A percentile compares a stretch with the other conserved stretches of the same genome.
Conservation (phyloP, 345 rosid genomes). For the Murraya paniculata region DNA sequence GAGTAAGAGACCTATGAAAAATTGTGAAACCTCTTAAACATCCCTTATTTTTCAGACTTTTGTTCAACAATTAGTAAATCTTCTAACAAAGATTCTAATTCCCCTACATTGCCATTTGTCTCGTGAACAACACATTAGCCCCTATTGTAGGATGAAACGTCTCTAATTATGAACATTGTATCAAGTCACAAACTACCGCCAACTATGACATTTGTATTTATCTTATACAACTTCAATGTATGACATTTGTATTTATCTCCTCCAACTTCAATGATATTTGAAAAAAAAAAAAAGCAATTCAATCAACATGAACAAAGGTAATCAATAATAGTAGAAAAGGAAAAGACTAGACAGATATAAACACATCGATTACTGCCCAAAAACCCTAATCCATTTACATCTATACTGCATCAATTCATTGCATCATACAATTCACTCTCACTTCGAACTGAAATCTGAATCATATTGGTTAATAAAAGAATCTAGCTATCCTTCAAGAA, state of each 20-base stretch:
- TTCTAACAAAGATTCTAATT: neutral
- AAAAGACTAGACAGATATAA: neutral
- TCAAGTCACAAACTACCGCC: neutral
- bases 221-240: neutral
- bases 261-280: neutral
- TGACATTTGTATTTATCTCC: neutral
- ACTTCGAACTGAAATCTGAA: neutral
- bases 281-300: neutral
- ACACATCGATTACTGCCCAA: neutral
- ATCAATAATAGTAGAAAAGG: neutral
- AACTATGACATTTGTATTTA: neutral
- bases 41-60: neutral
- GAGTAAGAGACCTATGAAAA: neutral
- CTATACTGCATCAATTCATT: neutral
- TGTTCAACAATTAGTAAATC: neutral
- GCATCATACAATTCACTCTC: neutral
- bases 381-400: constrained; percentile 8
- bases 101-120: neutral
- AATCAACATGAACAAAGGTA: neutral
- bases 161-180: neutral
- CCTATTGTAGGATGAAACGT: neutral
- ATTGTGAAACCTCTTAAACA: neutral
- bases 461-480: neutral
- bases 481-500: neutral
- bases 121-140: neutral